phyloP scores from a whole-genome alignment of 768 basidiomycete genomes.

The Suillus placidus region DNA sequence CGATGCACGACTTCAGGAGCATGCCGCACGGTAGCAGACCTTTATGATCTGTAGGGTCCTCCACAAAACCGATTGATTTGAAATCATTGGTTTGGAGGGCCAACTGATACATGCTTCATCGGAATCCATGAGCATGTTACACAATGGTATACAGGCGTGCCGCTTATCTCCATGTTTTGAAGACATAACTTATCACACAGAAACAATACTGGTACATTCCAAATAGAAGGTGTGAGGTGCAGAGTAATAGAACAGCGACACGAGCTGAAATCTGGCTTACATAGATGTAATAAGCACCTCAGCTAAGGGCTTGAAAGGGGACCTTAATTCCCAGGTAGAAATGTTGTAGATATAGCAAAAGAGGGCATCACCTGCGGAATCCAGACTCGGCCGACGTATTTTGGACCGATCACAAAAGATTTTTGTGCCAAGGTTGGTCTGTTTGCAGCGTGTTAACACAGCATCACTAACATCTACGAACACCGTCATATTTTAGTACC shows the following conservation, averaged over 20 bases:
- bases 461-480: not conserved
- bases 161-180: not conserved
- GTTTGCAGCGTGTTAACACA: not conserved
- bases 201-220: not conserved
- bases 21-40: not conserved
- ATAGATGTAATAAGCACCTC: not conserved
- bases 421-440: not conserved
- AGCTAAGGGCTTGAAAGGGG: not conserved
- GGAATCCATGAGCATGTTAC: not conserved
- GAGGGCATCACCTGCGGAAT: not conserved
- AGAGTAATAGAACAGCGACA: not conserved
- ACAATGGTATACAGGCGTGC: not conserved
- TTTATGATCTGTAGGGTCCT: not conserved
- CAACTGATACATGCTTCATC: not conserved
- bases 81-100: not conserved
- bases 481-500: not conserved
- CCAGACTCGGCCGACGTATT: not conserved
- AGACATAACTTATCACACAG: not conserved
- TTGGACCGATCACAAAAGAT: not conserved
- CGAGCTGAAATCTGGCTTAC: not conserved
- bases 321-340: not conserved
- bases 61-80: not conserved
- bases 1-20: not conserved
- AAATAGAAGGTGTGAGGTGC: not conserved
- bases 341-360: not conserved